Evolutionary conservation across 352 stramenopile species (phyloP).

Genomic region (Phytophthora litchii): DNA sequence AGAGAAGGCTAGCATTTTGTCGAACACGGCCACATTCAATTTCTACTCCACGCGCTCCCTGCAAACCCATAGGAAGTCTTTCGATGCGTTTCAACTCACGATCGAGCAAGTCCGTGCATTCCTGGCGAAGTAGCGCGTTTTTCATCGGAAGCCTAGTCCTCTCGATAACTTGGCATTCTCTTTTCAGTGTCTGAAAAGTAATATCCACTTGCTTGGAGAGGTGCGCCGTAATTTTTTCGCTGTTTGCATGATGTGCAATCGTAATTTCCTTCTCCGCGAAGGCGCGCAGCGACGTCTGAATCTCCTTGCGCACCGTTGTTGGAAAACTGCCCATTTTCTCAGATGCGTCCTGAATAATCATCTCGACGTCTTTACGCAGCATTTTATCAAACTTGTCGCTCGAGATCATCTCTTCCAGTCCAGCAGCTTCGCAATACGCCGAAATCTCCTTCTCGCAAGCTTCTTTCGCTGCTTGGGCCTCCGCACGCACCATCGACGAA

Average conservation of each 20-base stretch:
- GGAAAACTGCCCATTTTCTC: slow-evolving; percentile 59
- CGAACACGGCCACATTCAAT: slow-evolving; percentile 60
- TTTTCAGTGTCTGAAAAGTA: slow-evolving; percentile 58
- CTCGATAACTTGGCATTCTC: slow-evolving; percentile 64
- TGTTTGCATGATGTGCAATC: slow-evolving; percentile 71
- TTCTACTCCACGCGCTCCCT: slow-evolving; percentile 54
- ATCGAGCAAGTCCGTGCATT: slow-evolving; percentile 54
- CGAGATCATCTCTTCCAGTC: slow-evolving; percentile 62
- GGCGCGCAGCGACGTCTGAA: slow-evolving; percentile 47
- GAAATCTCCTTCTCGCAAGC: slow-evolving; percentile 68
- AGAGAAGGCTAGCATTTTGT: slow-evolving; percentile 66
- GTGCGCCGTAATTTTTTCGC: slow-evolving; percentile 59
- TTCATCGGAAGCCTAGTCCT: slow-evolving; percentile 68
- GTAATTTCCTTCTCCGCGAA: slow-evolving; percentile 76
- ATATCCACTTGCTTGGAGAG: slow-evolving; percentile 63
- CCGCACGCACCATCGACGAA: slow-evolving; percentile 81
- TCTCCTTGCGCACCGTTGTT: slow-evolving; percentile 64
- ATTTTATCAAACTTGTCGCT: slow-evolving; percentile 62
- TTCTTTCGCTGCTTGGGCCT: slow-evolving; percentile 69
- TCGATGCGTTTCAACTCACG: slow-evolving; percentile 56
- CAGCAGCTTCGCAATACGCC: slow-evolving; percentile 67
- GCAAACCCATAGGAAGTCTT: slow-evolving; percentile 50
- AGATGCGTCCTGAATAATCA: slow-evolving; percentile 61
- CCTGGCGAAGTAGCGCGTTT: slow-evolving; percentile 49
- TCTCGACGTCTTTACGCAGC: slow-evolving; percentile 56